Percentiles rank a stretch among this genome's conserved stretches.
Conservation (phyloP, 257 asterid genomes). For the Jasminum sambac region DNA sequence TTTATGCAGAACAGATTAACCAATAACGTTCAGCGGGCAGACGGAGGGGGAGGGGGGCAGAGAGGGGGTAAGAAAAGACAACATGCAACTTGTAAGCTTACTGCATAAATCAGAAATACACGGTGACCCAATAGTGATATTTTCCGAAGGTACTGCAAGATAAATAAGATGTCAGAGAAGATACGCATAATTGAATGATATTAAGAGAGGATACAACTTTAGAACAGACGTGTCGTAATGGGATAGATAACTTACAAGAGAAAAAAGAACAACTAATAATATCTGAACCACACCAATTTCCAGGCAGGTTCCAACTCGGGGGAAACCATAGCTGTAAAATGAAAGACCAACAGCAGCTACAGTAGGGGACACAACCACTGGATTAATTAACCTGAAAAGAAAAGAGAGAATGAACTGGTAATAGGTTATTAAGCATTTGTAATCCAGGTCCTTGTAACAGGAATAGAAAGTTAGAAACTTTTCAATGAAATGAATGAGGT, state of each 20-base stretch:
- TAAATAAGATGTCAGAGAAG: conserved; percentile 15
- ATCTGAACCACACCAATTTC: conserved; percentile 93
- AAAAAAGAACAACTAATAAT: conserved; percentile 69
- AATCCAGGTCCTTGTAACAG: background rate
- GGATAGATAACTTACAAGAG: conserved; percentile 70
- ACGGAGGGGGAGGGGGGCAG: too few relatives aligned
- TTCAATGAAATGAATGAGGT: background rate
- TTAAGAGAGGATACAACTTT: background rate
- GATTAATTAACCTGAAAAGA: conserved; percentile 80
- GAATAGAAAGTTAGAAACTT: too few relatives aligned
- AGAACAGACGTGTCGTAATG: background rate
- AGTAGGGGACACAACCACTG: conserved; percentile 94
- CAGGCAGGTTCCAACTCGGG: conserved; percentile 85
- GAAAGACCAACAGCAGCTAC: conserved; percentile 98
- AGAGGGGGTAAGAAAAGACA: too few relatives aligned
- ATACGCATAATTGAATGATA: too few relatives aligned
- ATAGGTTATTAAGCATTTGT: conserved; percentile 13
- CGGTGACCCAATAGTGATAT: conserved; percentile 93
- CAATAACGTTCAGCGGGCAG: background rate
- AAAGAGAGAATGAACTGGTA: conserved; percentile 4
- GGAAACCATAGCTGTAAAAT: conserved; percentile 92
- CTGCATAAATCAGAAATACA: conserved; percentile 82
- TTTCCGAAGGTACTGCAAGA: conserved; percentile 94
- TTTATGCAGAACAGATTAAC: background rate
- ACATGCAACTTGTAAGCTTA: conserved; percentile 46